A percentile compares a stretch with the other conserved stretches of the same genome.
These are phyloP conservation scores for Penicillium sp. DNA, from an alignment of 2,329 filamentous ascomycete species.

Conservation along the genomic window DNA sequence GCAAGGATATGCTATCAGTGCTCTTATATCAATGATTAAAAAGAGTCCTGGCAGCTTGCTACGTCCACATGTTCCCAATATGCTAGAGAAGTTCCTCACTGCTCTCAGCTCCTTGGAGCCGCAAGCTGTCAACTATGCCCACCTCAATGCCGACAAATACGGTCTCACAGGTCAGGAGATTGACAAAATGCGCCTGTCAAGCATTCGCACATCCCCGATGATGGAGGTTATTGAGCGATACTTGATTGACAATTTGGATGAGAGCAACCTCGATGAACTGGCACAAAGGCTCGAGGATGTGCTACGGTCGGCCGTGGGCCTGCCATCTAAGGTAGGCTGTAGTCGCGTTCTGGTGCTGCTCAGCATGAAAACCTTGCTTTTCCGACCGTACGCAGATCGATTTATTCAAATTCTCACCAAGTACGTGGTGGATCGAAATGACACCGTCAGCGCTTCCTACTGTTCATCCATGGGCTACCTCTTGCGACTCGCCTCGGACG, in stretches of 20 bases:
- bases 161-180: conserved; percentile 86
- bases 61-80: conserved; percentile 74
- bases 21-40: conserved; percentile 85
- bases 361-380: conserved; percentile 71
- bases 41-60: conserved; percentile 74
- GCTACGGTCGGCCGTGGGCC: conserved; percentile 81
- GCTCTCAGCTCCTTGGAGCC: conserved; percentile 86
- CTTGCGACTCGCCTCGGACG: conserved; percentile 62
- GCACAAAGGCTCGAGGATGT: conserved; percentile 70
- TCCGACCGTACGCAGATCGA: conserved; percentile 70
- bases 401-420: conserved; percentile 79
- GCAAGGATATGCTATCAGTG: conserved; percentile 76
- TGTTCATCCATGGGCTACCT: conserved; percentile 84
- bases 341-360: conserved; percentile 80
- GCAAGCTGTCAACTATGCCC: conserved; percentile 86
- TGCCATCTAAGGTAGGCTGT: conserved; percentile 92
- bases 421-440: conserved; percentile 84
- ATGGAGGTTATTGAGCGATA: conserved; percentile 90
- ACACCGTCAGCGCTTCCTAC: conserved; percentile 88
- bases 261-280: conserved; percentile 70
- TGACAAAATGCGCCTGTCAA: conserved; percentile 78
- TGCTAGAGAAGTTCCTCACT: conserved; percentile 77
- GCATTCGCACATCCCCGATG: conserved; percentile 81
- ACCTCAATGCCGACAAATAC: conserved; percentile 79
- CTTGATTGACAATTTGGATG: conserved; percentile 74